Evolutionary conservation across 2,329 filamentous ascomycete species (phyloP).

Genomic region (Sporothrix curviconia): DNA sequence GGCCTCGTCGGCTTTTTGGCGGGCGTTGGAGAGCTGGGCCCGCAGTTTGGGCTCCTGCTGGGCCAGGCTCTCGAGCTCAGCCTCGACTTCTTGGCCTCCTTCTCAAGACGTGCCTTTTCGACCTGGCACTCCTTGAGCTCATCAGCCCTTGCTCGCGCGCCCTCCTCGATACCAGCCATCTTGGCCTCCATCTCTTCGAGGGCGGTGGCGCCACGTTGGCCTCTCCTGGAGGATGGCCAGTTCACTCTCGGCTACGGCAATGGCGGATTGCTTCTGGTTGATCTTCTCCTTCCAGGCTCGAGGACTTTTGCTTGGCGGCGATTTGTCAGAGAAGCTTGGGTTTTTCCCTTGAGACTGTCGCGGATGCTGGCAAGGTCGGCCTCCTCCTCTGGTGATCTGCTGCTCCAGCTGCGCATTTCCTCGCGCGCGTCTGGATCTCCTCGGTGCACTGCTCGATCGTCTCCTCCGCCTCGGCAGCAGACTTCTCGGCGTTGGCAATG

Average conservation of each 20-base stretch:
- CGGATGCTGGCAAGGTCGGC: slow-evolving; percentile 75
- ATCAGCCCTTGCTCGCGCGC: slow-evolving; percentile 60
- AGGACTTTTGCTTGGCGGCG: slow-evolving; percentile 85
- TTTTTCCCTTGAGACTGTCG: slow-evolving; percentile 88
- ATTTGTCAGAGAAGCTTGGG: slow-evolving; percentile 94
- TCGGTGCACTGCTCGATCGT: slow-evolving; percentile 70
- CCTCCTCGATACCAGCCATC: slow-evolving; percentile 64
- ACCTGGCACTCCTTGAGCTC: slow-evolving; percentile 72
- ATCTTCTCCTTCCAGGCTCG: slow-evolving; percentile 95
- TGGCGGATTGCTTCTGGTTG: slow-evolving; percentile 88
- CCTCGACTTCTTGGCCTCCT: slow-evolving; percentile 67
- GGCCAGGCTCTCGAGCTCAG: slow-evolving; percentile 64
- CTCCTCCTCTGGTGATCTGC: slow-evolving; percentile 70
- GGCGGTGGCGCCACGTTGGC: slow-evolving; percentile 74
- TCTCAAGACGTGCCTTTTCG: slow-evolving; percentile 65
- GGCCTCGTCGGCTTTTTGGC: slow-evolving; percentile 94
- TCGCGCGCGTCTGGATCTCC: slow-evolving; percentile 69
- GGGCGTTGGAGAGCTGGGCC: slow-evolving; percentile 76
- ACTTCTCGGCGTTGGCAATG: slow-evolving; percentile 68
- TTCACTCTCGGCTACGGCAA: slow-evolving; percentile 91
- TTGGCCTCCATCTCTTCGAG: slow-evolving; percentile 78
- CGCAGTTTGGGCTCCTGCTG: slow-evolving; percentile 76
- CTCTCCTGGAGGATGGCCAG: slow-evolving; percentile 86
- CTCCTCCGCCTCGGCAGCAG: slow-evolving; percentile 66
- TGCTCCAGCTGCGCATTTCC: slow-evolving; percentile 74